Evolutionary conservation across 2,329 filamentous ascomycete species (phyloP).

Genomic region (Diaporthe velutina): DNA sequence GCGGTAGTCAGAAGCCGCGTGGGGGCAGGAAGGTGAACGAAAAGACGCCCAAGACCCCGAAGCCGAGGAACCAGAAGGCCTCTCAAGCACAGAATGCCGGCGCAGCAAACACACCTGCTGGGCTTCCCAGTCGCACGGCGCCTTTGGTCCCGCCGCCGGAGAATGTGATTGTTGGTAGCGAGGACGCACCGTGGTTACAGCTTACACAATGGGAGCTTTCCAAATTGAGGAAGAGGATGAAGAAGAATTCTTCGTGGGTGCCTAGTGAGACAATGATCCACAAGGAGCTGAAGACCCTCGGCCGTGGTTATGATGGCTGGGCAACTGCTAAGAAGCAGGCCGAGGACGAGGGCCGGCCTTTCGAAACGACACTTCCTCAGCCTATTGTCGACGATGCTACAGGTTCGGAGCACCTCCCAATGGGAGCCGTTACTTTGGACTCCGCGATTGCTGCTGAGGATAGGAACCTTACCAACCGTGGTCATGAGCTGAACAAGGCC

Average conservation of each 20-base stretch:
- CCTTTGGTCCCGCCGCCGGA: constrained; percentile 70
- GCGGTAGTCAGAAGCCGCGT: constrained; percentile 51
- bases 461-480: constrained; percentile 75
- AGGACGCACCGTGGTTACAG: constrained; percentile 75
- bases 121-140: constrained; percentile 42
- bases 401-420: constrained; percentile 65
- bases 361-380: constrained; percentile 61
- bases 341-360: constrained; percentile 73
- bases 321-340: constrained; percentile 73
- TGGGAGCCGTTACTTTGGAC: constrained; percentile 71
- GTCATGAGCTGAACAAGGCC: constrained; percentile 83
- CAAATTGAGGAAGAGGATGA: constrained; percentile 85
- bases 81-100: constrained; percentile 42
- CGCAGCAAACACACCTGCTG: constrained; percentile 1
- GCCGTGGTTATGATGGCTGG: constrained; percentile 75
- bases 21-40: constrained; percentile 59
- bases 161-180: constrained; percentile 69
- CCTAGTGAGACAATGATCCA: constrained; percentile 90
- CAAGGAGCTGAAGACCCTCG: constrained; percentile 78
- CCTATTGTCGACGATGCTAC: constrained; percentile 62
- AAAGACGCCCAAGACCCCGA: constrained; percentile 56
- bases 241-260: constrained; percentile 90
- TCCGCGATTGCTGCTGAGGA: constrained; percentile 69
- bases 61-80: constrained; percentile 51
- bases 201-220: constrained; percentile 75